phyloP scores from a whole-genome alignment of 2,329 filamentous ascomycete genomes.

The Claviceps pusilla region DNA sequence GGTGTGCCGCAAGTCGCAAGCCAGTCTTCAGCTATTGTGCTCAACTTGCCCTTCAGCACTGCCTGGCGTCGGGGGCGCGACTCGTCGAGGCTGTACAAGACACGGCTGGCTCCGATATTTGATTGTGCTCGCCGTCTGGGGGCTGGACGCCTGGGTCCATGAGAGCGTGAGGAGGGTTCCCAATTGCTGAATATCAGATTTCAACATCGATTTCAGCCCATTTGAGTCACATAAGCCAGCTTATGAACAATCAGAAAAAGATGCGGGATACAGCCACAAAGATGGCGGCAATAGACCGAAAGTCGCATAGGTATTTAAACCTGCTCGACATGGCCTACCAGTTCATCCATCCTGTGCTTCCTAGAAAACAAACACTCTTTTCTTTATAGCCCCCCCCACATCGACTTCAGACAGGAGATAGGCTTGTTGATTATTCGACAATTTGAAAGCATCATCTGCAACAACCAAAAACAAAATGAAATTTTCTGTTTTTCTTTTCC shows the following conservation, averaged over 20 bases:
- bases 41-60: not conserved
- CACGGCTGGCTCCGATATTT: not conserved
- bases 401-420: not conserved
- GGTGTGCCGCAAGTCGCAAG: too few species aligned
- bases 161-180: not conserved
- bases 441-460: too few species aligned
- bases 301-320: not conserved
- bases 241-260: not conserved
- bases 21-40: not conserved
- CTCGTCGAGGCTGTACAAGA: not conserved
- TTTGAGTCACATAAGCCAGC: not conserved
- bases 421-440: not conserved
- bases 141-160: not conserved
- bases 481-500: not conserved
- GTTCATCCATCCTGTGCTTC: not conserved
- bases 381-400: not conserved
- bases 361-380: not conserved
- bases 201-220: not conserved
- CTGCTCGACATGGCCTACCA: not conserved
- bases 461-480: not conserved
- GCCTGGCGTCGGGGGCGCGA: not conserved
- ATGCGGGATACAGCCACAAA: not conserved
- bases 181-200: not conserved
- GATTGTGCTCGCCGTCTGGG: not conserved
- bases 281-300: not conserved